Base-by-base conservation (phyloP, 2,329 filamentous ascomycete genomes). In the Fusarium setosum region DNA sequence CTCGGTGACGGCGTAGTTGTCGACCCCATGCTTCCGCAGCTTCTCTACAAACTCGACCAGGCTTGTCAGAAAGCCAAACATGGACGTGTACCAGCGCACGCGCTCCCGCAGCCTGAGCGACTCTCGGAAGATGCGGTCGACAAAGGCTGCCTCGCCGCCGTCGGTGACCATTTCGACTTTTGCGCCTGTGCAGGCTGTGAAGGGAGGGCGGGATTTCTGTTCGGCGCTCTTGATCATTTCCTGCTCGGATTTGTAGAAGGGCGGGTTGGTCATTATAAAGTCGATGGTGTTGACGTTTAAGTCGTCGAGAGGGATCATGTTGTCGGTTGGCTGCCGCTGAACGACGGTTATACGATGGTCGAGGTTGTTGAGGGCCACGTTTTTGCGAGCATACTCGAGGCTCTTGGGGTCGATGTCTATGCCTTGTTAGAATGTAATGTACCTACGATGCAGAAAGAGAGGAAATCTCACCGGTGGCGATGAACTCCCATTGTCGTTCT, bases 201-300 rank as follows among this genome's bases (percentile, higher is more conserved):
- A 87, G 0, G 94, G 91, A 0, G 88, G 88, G 0, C 84, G 83
- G 4, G 84, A 78, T 76, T 97, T 97, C 34, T 84, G 77, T 15
- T 82, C 76, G 0, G 92, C 90, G 2, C 90, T 90, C 5, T 81
- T 79, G 4, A 84, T 68, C 77, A 97, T 86, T 49, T 96, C 93
- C 6, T 84, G 78, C 4, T 85, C 80, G 0, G 92, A 94, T n/a
- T 83, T 77, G 80, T 97, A 98, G 79, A 99, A 99, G 0, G 96
- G 96, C 0, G 96, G 96, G 69, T 99, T 99, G 65, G 91, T 95
- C 89, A 98, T 96, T 59, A 88, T 89, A 75, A 98, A 97, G 74
- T 95, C 90, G 40, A 97, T 82, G 4, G 63, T 73, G 8, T 79
- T 74, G 5, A 86, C 74, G 20, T 75, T 77, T 1, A 89, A 73